phyloP scores from a whole-genome alignment of 306 rosid species.

The Cotoneaster glaucophyllus region DNA sequence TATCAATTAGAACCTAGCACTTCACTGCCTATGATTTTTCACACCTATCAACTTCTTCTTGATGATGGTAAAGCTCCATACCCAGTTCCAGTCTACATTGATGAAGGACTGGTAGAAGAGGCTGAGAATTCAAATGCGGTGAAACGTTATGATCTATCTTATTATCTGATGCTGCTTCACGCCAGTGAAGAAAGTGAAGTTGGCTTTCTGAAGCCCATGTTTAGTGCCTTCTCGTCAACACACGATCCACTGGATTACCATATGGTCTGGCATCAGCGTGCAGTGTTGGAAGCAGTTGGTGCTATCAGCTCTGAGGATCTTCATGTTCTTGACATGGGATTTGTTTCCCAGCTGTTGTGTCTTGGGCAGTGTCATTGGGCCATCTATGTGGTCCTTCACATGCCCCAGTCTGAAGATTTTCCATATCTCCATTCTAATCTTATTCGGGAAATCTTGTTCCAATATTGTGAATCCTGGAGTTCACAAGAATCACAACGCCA shows the following conservation, averaged over 20 bases:
- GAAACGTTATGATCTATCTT: slow-evolving; percentile 71
- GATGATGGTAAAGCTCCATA: slow-evolving; percentile 70
- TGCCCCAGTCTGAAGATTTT: slow-evolving; percentile 66
- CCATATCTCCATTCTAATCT: slow-evolving; percentile 76
- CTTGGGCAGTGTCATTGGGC: slow-evolving; percentile 95
- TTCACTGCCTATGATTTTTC: slow-evolving; percentile 60
- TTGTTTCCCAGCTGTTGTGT: slow-evolving; percentile 80
- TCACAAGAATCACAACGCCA: slow-evolving; percentile 62
- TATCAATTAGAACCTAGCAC: slow-evolving; percentile 67
- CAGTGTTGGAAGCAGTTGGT: slow-evolving; percentile 82
- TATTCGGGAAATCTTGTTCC: slow-evolving; percentile 88
- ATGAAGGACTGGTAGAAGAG: slow-evolving; percentile 59
- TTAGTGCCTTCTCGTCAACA: slow-evolving; percentile 83
- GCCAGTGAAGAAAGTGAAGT: slow-evolving; percentile 53
- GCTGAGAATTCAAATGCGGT: slow-evolving; percentile 26
- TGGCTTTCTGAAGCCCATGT: slow-evolving; percentile 63
- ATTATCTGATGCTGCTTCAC: slow-evolving; percentile 94
- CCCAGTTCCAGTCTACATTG: slow-evolving; percentile 82
- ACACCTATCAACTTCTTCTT: slow-evolving; percentile 64
- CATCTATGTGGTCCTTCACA: slow-evolving; percentile 89
- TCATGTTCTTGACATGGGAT: slow-evolving; percentile 81
- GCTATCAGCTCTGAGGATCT: slow-evolving; percentile 75
- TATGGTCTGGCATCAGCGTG: slow-evolving; percentile 96
- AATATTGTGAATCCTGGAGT: slow-evolving; percentile 96
- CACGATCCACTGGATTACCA: slow-evolving; percentile 95